These are phyloP conservation scores for Cryptococcus sp. DNA, from an alignment of 1,284 basidiomycete species.

Conservation along the genomic window DNA sequence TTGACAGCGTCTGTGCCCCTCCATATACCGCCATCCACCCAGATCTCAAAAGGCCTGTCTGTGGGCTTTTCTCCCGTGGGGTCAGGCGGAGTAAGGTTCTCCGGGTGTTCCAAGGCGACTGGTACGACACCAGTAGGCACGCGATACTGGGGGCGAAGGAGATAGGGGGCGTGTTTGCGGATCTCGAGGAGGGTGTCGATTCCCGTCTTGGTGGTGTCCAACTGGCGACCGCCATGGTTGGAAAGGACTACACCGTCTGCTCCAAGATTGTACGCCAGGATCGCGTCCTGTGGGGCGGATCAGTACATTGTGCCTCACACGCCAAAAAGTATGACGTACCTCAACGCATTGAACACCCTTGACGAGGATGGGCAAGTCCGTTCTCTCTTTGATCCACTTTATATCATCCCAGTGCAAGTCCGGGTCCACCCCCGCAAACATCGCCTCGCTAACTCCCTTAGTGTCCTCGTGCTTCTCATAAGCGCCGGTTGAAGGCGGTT, in stretches of 20 bases:
- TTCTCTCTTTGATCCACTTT: constrained; percentile 59
- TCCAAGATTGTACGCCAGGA: constrained; percentile 51
- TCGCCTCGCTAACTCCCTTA: constrained; percentile 40
- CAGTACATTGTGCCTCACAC: background rate
- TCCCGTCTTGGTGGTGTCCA: constrained; percentile 59
- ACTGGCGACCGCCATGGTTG: constrained; percentile 54
- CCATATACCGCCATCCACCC: constrained; percentile 81
- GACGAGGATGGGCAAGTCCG: constrained; percentile 74
- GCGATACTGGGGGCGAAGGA: constrained; percentile 40
- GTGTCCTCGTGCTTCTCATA: constrained; percentile 38
- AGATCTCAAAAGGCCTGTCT: constrained; percentile 57
- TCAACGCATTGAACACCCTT: constrained; percentile 63
- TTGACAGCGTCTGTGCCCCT: constrained; percentile 90
- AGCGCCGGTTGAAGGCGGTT: constrained; percentile 42
- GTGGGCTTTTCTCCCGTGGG: constrained; percentile 3
- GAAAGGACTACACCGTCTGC: constrained; percentile 53
- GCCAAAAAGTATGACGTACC: constrained; percentile 13
- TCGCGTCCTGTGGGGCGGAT: constrained; percentile 41
- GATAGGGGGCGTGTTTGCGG: constrained; percentile 50
- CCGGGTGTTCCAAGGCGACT: constrained; percentile 59
- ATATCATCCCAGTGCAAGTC: constrained; percentile 46
- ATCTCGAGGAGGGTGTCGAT: constrained; percentile 73
- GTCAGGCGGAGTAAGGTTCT: constrained; percentile 58
- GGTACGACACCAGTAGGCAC: constrained; percentile 30
- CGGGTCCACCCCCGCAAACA: constrained; percentile 45